Evolutionary conservation across 805 yeast species (phyloP), one percentile per base, ranked within the genome.

Genomic region (Spathaspora girioi): DNA sequence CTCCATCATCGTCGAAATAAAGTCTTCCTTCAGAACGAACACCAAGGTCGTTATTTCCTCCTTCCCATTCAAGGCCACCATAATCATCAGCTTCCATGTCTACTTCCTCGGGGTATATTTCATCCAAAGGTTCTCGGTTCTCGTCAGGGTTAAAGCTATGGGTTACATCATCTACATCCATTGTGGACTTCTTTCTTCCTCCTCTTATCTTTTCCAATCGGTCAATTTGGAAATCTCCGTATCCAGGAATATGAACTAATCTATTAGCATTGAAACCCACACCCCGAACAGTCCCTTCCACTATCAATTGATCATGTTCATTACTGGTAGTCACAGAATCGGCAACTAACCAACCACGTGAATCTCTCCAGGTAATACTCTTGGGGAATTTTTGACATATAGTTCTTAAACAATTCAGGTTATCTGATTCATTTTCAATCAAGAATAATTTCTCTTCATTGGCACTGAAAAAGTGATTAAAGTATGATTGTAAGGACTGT

Each of bases 271-370:
- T 81, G 68, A 94, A 84, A 0, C 96, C 96, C 45, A 78, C 70
- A 50, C 98, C 99, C 66, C 99, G 81, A 4, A 89, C 90, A 4
- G 83, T 79, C 47, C 99, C 99, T 63, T 84, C 86, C 6, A 94
- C 79, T 6, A 80, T 80, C 38, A 91, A 64, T 5, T 63, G 55
- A 9, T 57, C 51, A 6, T 63, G 55, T 10, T 57, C 51, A 4
- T 68, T 60, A 15, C 70, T 65, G 75, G 80, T 80, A 19, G 65
- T 58, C 0, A 87, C 75, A 3, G 68, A 62, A 57, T 91, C 96
- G 1, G 96, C 92, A 9, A 94, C 78, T 49, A 94, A 49, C 70
- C 91, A 94, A 7, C 97, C 93, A 63, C 99, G 78, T n/a, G 84
- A 71, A 59, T 93, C 97, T 70, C 98, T 84, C 98, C 99, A 94